A percentile compares a stretch with the other conserved stretches of the same genome.
Conservation (phyloP, 257 asterid species). For the Fraxinus excelsior region DNA sequence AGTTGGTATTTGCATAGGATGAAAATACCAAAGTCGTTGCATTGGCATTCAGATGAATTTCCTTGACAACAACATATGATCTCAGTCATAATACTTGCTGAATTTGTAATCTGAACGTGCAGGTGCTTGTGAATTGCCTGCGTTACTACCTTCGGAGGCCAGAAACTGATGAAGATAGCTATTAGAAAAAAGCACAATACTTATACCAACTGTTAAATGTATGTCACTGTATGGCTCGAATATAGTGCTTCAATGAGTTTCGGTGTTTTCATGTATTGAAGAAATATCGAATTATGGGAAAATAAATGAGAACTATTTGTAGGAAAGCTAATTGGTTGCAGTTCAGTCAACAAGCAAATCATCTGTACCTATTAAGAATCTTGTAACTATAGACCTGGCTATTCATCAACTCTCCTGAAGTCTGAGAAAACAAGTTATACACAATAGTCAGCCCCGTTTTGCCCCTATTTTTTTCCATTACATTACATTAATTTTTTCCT, state of each 20-base stretch:
- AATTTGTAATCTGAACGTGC: slow-evolving; percentile 21
- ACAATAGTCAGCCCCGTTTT: neutral
- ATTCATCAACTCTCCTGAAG: neutral
- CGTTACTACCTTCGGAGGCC: slow-evolving; percentile 92
- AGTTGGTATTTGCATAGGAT: neutral
- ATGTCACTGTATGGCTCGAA: slow-evolving; percentile 14
- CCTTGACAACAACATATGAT: neutral
- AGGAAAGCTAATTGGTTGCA: neutral
- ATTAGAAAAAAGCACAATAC: slow-evolving; percentile 42
- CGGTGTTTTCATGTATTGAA: neutral
- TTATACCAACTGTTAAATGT: slow-evolving; percentile 16
- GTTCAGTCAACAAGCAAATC: neutral
- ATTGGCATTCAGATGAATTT: neutral
- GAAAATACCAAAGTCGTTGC: neutral
- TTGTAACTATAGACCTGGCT: neutral
- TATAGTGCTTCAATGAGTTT: neutral
- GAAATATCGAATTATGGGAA: neutral
- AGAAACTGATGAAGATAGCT: slow-evolving; percentile 86
- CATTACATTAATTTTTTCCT: no score
- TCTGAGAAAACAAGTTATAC: neutral
- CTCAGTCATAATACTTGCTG: neutral
- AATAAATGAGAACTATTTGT: neutral
- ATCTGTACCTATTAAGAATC: neutral
- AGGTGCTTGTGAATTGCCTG: slow-evolving; percentile 90
- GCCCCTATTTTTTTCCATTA: no score